Evolutionary conservation across 306 rosid genomes (phyloP).

Genomic region (Canavalia ensiformis): DNA sequence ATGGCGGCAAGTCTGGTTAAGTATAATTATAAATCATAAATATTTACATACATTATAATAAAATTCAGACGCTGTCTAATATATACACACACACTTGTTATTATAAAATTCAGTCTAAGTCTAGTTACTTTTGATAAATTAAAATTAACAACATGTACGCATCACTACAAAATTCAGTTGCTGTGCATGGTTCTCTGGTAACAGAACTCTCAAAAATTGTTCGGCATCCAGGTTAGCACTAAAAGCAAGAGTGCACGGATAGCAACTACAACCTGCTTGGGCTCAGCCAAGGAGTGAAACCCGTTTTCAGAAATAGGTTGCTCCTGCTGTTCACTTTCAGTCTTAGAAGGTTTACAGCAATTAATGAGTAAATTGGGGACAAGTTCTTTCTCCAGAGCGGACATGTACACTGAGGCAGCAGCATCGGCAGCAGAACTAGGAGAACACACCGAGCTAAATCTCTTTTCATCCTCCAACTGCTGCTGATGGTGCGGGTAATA

Average conservation of each 20-base stretch:
- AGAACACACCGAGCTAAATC: conserved; percentile 72
- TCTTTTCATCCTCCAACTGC: conserved; percentile 58
- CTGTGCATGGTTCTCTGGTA: neutral
- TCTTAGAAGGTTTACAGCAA: conserved; percentile 83
- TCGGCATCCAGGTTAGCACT: neutral
- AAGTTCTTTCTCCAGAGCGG: conserved; percentile 78
- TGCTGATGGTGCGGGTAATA: conserved; percentile 75
- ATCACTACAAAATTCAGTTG: neutral
- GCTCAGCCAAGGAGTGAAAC: conserved; percentile 65
- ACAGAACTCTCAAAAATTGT: conserved; percentile 35
- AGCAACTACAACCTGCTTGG: conserved; percentile 79
- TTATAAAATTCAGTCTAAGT: neutral
- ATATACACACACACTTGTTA: neutral
- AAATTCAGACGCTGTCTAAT: neutral
- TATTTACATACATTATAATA: neutral
- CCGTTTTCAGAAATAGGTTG: conserved; percentile 72
- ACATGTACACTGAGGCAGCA: conserved; percentile 71
- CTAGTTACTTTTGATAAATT: neutral
- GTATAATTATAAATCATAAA: neutral
- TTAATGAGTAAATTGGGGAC: conserved; percentile 85
- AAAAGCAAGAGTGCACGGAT: conserved; percentile 29
- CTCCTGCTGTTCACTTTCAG: conserved; percentile 68
- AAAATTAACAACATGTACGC: neutral
- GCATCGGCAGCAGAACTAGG: conserved; percentile 83
- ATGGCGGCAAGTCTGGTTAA: neutral